Conservation (phyloP, 2,329 filamentous ascomycete genomes). For the Paraphaeosphaeria sporulosa region DNA sequence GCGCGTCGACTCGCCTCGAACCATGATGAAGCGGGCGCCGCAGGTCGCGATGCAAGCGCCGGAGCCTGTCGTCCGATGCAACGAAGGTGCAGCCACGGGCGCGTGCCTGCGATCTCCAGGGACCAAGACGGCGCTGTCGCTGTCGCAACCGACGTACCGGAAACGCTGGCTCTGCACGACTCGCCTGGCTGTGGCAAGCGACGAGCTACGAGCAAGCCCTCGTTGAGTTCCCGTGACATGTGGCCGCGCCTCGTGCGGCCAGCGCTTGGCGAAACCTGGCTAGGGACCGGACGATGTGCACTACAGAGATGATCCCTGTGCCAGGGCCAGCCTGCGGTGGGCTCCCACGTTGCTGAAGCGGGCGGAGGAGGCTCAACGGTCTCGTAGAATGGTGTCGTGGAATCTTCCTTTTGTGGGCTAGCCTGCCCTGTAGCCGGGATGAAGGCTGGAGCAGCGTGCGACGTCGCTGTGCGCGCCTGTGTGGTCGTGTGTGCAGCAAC, state of each 20-base stretch:
- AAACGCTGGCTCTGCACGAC: not conserved
- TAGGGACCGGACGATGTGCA: not conserved
- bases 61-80: not conserved
- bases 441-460: not conserved
- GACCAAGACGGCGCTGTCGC: not conserved
- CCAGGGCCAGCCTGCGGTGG: not conserved
- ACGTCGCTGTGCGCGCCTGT: not conserved
- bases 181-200: not conserved
- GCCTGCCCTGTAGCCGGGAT: not conserved
- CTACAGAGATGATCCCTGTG: conserved; percentile 11
- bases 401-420: conserved; percentile 12
- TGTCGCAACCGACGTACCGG: conserved; percentile 6
- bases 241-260: conserved; percentile 2
- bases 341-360: not conserved
- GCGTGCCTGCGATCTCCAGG: not conserved
- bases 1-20: not conserved
- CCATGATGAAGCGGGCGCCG: not conserved
- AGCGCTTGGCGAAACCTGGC: conserved; percentile 1
- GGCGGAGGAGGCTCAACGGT: conserved; percentile 6
- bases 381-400: conserved; percentile 7
- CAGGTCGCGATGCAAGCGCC: conserved; percentile 6
- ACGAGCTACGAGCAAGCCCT: not conserved
- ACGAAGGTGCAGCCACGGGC: not conserved
- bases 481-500: not conserved
- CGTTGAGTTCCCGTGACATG: conserved; percentile 7